Evolutionary conservation across 2,329 filamentous ascomycete genomes (phyloP).

Genomic region (Coniella vitis): DNA sequence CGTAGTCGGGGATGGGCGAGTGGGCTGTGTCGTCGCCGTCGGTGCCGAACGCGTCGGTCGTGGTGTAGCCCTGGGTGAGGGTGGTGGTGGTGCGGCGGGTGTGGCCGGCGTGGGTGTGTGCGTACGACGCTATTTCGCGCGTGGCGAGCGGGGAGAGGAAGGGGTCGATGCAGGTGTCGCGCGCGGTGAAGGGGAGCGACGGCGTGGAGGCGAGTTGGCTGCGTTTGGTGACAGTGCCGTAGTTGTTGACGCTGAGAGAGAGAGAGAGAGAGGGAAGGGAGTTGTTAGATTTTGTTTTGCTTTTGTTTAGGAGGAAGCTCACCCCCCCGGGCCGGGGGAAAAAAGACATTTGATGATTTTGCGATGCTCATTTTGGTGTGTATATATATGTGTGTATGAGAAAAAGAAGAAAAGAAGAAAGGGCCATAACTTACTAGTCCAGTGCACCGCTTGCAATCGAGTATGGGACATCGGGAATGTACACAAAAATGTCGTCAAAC

Average conservation of each 20-base stretch:
- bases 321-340: too few species aligned
- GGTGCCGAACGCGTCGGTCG: constrained; percentile 48
- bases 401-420: neutral
- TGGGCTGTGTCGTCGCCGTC: constrained; percentile 50
- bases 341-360: too few species aligned
- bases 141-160: constrained; percentile 17
- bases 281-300: neutral
- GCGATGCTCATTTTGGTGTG: too few species aligned
- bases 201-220: constrained; percentile 22
- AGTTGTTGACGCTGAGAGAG: constrained; percentile 33
- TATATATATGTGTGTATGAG: neutral
- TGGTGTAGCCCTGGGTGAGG: constrained; percentile 43
- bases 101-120: constrained; percentile 27
- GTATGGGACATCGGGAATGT: constrained; percentile 46
- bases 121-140: constrained; percentile 17
- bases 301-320: too few species aligned
- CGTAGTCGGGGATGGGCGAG: constrained; percentile 37
- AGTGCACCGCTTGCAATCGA: constrained; percentile 31
- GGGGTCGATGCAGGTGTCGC: constrained; percentile 44
- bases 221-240: constrained; percentile 27
- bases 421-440: constrained; percentile 18
- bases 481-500: constrained; percentile 46
- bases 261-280: neutral
- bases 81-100: constrained; percentile 39
- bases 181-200: constrained; percentile 25